Evolutionary conservation across 2,329 filamentous ascomycete genomes (phyloP), one percentile per base, ranked within the genome.

Genomic region (Ploettnerulaceae sp.): DNA sequence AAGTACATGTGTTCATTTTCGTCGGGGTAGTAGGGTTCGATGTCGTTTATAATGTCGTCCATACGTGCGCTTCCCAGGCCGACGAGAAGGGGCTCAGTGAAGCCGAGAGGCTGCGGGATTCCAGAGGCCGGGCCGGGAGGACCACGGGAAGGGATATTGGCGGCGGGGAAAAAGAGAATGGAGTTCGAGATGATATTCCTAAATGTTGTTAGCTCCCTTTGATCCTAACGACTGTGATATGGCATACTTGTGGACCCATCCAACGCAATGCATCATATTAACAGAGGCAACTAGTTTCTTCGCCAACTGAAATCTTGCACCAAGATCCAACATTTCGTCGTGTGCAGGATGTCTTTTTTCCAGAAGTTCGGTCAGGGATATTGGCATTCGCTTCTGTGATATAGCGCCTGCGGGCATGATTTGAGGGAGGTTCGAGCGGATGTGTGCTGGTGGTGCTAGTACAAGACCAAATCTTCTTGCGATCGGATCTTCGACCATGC

Each of bases 191-290:
- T 53, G n/a, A 60, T 60, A 33, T 60, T 60, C 38, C 57, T 59
- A 25, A 22, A 14, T 32, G 5, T 36, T 21, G 3, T 43, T n/a
- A 36, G 8, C 4, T 6, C 25, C 12, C 7, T 18, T 15, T 28
- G 18, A 41, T 25, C 11, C 6, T 2, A 66, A 54, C 1, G 62
- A 66, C 51, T 2, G n/a, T 26, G n/a, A 25, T n/a, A 20, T 11
- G 12, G 38, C 25, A 9, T 64, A 66, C 57, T 71, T 71, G 53
- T 71, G 74, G 28, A 76, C 66, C 74, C 73, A 76, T 56, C 73
- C 73, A 32, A 76, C 70, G 4, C 70, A 71, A 57, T 75, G 72
- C 37, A 75, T 69, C 38, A 70, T 71, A 63, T 69, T 70, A 6
- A 73, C 59, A n/a, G 71, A 67, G 35, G 70, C 65, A 24, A 69